A percentile compares a stretch with the other conserved stretches of the same genome.
Conservation (phyloP, 1,284 basidiomycete genomes). For the Trametes versicolor region DNA sequence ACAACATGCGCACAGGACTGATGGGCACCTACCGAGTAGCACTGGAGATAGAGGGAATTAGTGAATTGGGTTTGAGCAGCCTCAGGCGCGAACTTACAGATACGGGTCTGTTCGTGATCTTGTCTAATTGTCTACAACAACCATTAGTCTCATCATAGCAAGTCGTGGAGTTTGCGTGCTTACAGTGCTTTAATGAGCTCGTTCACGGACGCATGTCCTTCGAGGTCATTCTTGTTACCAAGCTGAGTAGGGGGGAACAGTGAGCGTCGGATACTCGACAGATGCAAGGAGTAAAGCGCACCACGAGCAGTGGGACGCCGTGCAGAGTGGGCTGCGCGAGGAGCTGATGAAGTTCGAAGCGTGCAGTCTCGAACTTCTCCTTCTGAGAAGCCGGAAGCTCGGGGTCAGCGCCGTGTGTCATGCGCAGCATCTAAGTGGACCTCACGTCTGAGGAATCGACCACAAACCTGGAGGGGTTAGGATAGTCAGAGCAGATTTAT, state of each 20-base stretch:
- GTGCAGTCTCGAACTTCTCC: constrained; percentile 87
- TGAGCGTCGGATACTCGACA: constrained; percentile 1
- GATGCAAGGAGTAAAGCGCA: constrained; percentile 49
- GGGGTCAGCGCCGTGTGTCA: background rate
- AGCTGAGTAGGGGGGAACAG: constrained; percentile 55
- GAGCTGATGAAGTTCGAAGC: constrained; percentile 91
- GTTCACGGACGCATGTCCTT: constrained; percentile 83
- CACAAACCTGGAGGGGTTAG: constrained; percentile 72
- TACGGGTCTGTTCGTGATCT: constrained; percentile 85
- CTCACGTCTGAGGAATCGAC: constrained; percentile 90
- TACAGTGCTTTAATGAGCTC: constrained; percentile 86
- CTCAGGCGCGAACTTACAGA: constrained; percentile 67
- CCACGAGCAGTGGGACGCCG: constrained; percentile 90
- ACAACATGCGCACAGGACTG: constrained; percentile 22
- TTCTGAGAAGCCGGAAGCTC: constrained; percentile 51
- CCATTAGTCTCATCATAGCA: constrained; percentile 13
- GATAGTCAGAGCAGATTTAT: constrained; percentile 20
- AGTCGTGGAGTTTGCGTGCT: too few relatives aligned
- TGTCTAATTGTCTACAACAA: constrained; percentile 73
- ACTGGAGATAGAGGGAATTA: constrained; percentile 53
- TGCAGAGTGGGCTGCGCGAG: constrained; percentile 77
- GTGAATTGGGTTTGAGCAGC: background rate
- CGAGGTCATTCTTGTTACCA: constrained; percentile 96
- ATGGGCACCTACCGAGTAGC: constrained; percentile 73
- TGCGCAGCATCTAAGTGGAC: constrained; percentile 22